phyloP scores from a whole-genome alignment of 208 protist species.

The Trypanosoma rangeli region DNA sequence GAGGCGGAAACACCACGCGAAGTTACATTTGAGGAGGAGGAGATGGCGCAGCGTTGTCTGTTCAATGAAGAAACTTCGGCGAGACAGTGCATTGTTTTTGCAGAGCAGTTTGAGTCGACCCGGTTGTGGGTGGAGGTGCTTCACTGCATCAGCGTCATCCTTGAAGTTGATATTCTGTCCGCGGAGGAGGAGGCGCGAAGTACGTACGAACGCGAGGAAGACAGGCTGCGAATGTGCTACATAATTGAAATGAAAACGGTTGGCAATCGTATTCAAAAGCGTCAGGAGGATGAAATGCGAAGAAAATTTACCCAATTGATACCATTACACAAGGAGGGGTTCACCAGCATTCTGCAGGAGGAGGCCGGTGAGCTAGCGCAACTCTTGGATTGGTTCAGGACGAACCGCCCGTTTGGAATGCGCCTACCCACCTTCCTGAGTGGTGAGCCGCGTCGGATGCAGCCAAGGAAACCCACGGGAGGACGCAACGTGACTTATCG shows the following conservation, averaged over 20 bases:
- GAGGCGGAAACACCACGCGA: background rate
- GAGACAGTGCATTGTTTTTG: conserved; percentile 31
- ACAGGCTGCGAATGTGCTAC: conserved; percentile 28
- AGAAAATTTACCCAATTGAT: conserved; percentile 39
- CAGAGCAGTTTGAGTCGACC: conserved; percentile 40
- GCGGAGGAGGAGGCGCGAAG: conserved; percentile 34
- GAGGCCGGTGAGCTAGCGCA: conserved; percentile 34
- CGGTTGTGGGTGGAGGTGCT: conserved; percentile 33
- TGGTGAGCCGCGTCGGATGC: conserved; percentile 33
- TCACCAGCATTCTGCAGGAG: conserved; percentile 34
- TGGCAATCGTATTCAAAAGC: conserved; percentile 31
- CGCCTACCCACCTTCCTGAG: conserved; percentile 35
- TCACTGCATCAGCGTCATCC: conserved; percentile 18
- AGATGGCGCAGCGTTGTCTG: conserved; percentile 25
- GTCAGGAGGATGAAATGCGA: conserved; percentile 32
- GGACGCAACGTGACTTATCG: background rate
- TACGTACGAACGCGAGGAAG: conserved; percentile 33
- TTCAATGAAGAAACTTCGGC: conserved; percentile 28
- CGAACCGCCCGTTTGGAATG: conserved; percentile 52
- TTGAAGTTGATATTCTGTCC: conserved; percentile 26
- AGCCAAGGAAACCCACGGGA: conserved; percentile 2
- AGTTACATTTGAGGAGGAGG: conserved; percentile 10
- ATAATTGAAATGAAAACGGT: conserved; percentile 48
- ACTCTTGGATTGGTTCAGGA: conserved; percentile 51
- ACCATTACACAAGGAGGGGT: conserved; percentile 34